Evolutionary conservation across 495 filamentous ascomycete genomes (phyloP).

Genomic region (Xylaria sp.): DNA sequence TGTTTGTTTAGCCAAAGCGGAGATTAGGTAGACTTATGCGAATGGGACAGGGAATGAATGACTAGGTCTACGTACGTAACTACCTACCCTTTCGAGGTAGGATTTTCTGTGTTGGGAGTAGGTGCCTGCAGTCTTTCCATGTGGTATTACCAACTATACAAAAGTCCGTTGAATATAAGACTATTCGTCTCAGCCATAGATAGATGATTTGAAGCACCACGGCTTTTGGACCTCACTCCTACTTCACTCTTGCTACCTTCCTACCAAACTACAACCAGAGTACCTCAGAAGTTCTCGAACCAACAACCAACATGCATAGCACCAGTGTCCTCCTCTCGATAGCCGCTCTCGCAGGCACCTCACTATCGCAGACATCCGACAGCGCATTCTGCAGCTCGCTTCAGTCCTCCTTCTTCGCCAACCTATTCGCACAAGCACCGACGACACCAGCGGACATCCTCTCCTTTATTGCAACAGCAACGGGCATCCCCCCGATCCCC

Average conservation of each 20-base stretch:
- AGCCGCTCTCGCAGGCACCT: slow-evolving; percentile 16
- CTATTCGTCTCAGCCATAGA: not conserved
- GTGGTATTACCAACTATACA: too few relatives aligned
- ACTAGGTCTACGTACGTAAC: not conserved
- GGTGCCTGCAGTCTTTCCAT: not conserved
- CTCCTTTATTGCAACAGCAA: slow-evolving; percentile 12
- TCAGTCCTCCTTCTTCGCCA: not conserved
- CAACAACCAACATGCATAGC: slow-evolving; percentile 4
- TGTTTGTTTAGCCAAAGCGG: not conserved
- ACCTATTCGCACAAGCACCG: not conserved
- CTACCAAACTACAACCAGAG: not conserved
- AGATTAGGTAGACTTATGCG: not conserved
- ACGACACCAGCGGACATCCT: slow-evolving; percentile 8
- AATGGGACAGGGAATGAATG: not conserved
- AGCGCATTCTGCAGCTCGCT: not conserved
- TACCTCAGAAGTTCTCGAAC: not conserved
- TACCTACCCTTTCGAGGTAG: not conserved
- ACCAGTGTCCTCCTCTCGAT: slow-evolving; percentile 6
- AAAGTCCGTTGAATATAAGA: slow-evolving; percentile 1
- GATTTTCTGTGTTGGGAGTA: not conserved
- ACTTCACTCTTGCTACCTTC: not conserved
- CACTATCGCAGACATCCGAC: slow-evolving; percentile 12
- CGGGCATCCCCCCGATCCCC: not conserved
- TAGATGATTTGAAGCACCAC: not conserved
- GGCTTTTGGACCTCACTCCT: not conserved